A percentile compares a stretch with the other conserved stretches of the same genome.
These are phyloP conservation scores for Zygnema circumcarinatum DNA, from an alignment of 139 green algal genomes.

Conservation along the genomic window DNA sequence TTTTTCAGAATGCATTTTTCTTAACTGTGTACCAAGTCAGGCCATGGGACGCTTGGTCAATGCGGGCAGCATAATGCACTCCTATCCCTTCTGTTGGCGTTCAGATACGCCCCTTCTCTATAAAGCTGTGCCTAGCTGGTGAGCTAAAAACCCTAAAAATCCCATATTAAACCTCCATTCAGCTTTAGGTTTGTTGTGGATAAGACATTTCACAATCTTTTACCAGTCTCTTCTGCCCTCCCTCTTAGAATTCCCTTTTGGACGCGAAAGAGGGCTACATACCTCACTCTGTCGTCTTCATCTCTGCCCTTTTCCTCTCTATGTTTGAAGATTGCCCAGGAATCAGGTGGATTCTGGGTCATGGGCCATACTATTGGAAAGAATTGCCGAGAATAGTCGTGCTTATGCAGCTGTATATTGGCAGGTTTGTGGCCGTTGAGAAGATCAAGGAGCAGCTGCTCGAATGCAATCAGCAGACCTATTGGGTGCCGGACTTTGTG, in stretches of 20 bases:
- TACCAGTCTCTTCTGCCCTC: background rate
- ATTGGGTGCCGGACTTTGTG: slow-evolving; percentile 95
- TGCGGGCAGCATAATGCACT: slow-evolving; percentile 73
- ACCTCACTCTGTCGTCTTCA: no score
- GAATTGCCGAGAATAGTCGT: no score
- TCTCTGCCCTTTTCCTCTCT: no score
- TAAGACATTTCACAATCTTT: background rate
- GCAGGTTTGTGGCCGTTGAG: slow-evolving; percentile 88
- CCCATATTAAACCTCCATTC: slow-evolving; percentile 5
- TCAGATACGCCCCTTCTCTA: slow-evolving; percentile 86
- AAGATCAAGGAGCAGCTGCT: slow-evolving; percentile 87
- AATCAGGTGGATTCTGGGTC: no score
- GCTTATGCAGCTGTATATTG: background rate
- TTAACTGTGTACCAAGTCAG: no score
- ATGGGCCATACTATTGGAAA: no score
- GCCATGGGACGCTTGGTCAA: slow-evolving; percentile 81
- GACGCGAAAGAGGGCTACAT: no score
- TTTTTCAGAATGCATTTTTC: no score
- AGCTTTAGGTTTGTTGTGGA: background rate
- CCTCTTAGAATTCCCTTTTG: background rate
- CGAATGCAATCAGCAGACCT: slow-evolving; percentile 87
- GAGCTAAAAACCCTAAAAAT: background rate
- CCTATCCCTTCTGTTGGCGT: slow-evolving; percentile 99
- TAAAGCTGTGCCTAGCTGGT: slow-evolving; percentile 91
- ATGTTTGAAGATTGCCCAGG: no score